Base-by-base conservation (phyloP, 2,329 filamentous ascomycete species). In the Alternaria gansuensis region DNA sequence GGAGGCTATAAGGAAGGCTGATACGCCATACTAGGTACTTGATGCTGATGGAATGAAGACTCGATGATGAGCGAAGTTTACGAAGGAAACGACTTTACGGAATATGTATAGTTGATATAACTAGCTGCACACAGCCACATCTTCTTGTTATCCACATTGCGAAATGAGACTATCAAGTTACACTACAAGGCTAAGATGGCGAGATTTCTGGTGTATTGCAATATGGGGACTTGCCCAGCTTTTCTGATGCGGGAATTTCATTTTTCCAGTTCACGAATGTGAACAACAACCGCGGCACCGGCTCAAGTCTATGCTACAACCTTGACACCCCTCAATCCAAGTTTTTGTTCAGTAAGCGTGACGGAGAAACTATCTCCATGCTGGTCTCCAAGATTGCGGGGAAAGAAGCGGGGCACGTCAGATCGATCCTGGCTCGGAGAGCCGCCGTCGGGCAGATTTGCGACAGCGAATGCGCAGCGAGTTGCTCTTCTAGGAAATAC, bases 1-100 rank as follows among this genome's bases (percentile, higher is more conserved):
- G 68, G 59, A 75, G 43, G 65, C 46, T 5, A 65, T 74, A 10
- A 64, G 57, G 36, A 74, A 75, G 65, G 64, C 62, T 5, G 65
- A 75, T 41, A 72, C 68, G 24, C 65, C 66, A 6, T 75, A 72
- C 37, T 75, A 58, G 54, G 6, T 34, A 13, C 29, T 36, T 37
- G 28, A 41, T 45, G 37, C 3, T 40, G 21, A 13, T 7, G 37
- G 10, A 9, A 37, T 37, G 36, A 6, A 17, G 29, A 14, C 13
- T 50, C 10, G 26, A 41, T 31, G 17, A 41, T 23, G 6, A 33
- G 5, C 13, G 39, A n/a, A 23, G 29, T 36, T 39, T 14, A 50
- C 24, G 46, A 37, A 13, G 37, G n/a, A 4, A 4, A 50, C 28
- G 24, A 50, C 6, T 17, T 39, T 17, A 39, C 26, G 24, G 14